phyloP scores from a whole-genome alignment of 208 protist genomes.

The Trypanosoma lewisi region DNA sequence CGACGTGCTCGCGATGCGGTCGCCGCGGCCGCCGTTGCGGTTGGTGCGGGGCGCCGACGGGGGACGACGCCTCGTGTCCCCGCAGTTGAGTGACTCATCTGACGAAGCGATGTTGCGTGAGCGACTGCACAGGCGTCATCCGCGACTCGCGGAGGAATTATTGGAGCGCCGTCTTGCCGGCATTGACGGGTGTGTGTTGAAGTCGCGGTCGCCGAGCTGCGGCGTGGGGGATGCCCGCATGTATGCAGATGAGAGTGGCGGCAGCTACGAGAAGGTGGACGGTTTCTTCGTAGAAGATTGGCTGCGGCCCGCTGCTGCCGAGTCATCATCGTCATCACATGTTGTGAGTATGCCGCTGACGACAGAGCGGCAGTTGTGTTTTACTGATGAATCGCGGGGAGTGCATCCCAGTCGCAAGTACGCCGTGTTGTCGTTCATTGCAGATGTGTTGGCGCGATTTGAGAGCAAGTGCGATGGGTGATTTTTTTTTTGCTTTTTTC shows the following conservation, averaged over 20 bases:
- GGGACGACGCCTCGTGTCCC: neutral
- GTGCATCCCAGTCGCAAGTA: neutral
- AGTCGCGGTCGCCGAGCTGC: slow-evolving; percentile 79
- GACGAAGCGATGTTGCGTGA: neutral
- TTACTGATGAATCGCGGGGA: neutral
- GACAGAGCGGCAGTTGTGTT: slow-evolving; percentile 28
- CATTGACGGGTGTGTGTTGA: slow-evolving; percentile 70
- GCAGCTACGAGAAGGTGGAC: slow-evolving; percentile 34
- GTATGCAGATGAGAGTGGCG: slow-evolving; percentile 27
- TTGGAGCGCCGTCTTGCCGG: slow-evolving; percentile 1
- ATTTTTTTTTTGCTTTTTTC: slow-evolving; percentile 7
- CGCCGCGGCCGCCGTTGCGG: slow-evolving; percentile 55
- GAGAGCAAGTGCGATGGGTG: neutral
- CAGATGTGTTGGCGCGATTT: slow-evolving; percentile 19
- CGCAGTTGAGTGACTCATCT: no score
- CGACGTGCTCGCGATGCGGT: slow-evolving; percentile 56
- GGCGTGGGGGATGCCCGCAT: slow-evolving; percentile 70
- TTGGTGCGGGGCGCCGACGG: slow-evolving; percentile 20
- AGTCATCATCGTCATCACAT: neutral
- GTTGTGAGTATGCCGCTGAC: slow-evolving; percentile 25
- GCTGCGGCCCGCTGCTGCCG: slow-evolving; percentile 21
- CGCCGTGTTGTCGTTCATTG: slow-evolving; percentile 11
- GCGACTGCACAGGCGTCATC: slow-evolving; percentile 8
- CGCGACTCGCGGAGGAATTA: slow-evolving; percentile 13
- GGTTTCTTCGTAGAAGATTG: slow-evolving; percentile 62